These are phyloP conservation scores for Artemisia annua DNA, from an alignment of 129 eudicot species.

Conservation along the genomic window DNA sequence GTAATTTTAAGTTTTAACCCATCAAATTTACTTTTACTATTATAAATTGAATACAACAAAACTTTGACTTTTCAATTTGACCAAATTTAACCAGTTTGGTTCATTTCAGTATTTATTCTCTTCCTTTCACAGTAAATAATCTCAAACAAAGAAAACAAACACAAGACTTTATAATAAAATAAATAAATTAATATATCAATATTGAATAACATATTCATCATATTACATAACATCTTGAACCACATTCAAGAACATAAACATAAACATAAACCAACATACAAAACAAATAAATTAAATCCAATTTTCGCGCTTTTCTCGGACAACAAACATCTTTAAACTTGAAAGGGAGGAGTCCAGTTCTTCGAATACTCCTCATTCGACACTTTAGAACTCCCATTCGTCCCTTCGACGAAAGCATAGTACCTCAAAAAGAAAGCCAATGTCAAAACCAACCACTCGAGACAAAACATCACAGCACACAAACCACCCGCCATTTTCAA, in stretches of 20 bases:
- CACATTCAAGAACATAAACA: conserved; percentile 1
- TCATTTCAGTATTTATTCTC: too few relatives aligned
- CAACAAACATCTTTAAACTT: background rate
- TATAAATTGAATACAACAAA: too few relatives aligned
- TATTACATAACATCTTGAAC: conserved; percentile 3
- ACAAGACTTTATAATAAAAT: background rate
- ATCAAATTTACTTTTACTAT: too few relatives aligned
- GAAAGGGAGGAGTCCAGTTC: conserved; percentile 31
- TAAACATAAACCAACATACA: background rate
- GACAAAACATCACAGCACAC: conserved; percentile 58
- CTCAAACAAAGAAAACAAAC: too few relatives aligned
- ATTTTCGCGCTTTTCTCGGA: background rate
- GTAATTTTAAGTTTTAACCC: too few relatives aligned
- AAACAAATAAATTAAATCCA: background rate
- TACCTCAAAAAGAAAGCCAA: conserved; percentile 81
- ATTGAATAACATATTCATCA: background rate
- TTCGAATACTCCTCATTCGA: conserved; percentile 13
- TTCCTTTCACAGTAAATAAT: too few relatives aligned
- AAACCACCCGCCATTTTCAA: conserved; percentile 74
- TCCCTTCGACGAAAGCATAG: conserved; percentile 49
- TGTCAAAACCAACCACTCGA: conserved; percentile 79
- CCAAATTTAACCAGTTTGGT: too few relatives aligned
- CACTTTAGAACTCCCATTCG: conserved; percentile 16
- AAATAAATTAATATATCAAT: background rate
- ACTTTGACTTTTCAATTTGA: too few relatives aligned